These are phyloP conservation scores for Agaricus sinodeliciosus DNA, from an alignment of 768 basidiomycete species.

Conservation along the genomic window DNA sequence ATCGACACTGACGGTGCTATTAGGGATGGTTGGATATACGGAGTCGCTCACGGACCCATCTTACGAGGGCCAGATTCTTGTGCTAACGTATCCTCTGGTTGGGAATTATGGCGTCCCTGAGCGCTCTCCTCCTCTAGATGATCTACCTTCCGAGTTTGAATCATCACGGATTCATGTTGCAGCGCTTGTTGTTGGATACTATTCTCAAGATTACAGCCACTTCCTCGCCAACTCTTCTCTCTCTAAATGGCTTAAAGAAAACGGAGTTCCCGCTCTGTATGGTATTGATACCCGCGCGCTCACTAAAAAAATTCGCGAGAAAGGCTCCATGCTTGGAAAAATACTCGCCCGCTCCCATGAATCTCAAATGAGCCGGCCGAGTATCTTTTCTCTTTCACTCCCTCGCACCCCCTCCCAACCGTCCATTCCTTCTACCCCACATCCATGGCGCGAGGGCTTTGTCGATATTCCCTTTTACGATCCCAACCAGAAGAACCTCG, in stretches of 20 bases:
- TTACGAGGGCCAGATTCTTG: constrained; percentile 95
- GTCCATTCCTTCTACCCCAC: constrained; percentile 45
- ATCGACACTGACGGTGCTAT: constrained; percentile 12
- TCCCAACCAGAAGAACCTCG: constrained; percentile 86
- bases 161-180: constrained; percentile 92
- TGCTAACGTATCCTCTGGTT: constrained; percentile 93
- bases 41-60: constrained; percentile 98
- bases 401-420: constrained; percentile 25
- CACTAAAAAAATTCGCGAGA: constrained; percentile 93
- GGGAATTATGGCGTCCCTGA: constrained; percentile 97
- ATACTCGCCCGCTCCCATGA: constrained; percentile 61
- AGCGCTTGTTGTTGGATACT: constrained; percentile 87
- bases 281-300: constrained; percentile 95
- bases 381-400: constrained; percentile 16
- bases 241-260: constrained; percentile 91
- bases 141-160: constrained; percentile 78
- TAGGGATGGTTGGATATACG: constrained; percentile 99
- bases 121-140: constrained; percentile 44
- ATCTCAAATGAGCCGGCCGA: constrained; percentile 32
- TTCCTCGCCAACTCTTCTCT: constrained; percentile 87
- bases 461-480: constrained; percentile 78
- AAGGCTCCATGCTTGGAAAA: constrained; percentile 88
- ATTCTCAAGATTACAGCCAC: constrained; percentile 92
- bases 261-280: constrained; percentile 88
- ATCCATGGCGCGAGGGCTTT: constrained; percentile 80